Evolutionary conservation across 129 eudicot genomes (phyloP), one percentile per base, ranked within the genome.

Genomic region (Chrysanthemum seticuspe): DNA sequence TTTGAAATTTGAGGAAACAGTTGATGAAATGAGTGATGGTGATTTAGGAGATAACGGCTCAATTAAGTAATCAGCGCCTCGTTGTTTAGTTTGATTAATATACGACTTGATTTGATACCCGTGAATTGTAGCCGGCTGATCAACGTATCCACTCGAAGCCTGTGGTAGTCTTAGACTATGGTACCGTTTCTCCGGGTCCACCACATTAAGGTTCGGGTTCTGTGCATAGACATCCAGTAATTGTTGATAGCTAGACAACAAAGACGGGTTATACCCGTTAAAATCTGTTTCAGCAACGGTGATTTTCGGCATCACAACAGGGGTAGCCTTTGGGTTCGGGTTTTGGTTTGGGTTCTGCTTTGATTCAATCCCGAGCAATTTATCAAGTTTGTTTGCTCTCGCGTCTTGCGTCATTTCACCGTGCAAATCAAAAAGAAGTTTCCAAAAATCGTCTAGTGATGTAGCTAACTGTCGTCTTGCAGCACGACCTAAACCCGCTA

Each of bases 401-500:
- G 99, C 97, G 16, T 88, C 99, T 70, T 77, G 81, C 1, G 91
- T 90, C 45, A 76, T 60, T 53, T 83, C 88, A 6, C 99, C 99
- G 58, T 95, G 99, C 62, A 84, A 88, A 86, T 95, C 99, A 73
- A 90, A 90, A 75, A 95, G 78, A 74, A 86, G 89, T 49, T 91
- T 96, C 99, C 97, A 95, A 77, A 95, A 95, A 18, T 94, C 99
- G 57, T 95, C 97, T 31, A 95, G 88, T 48, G 74, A 70, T 14
- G 80, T 82, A 44, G 99, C 87, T 61, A 95, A 76, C 21, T 90
- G 96, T 12, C 96, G 91, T 82, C 97, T 86, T 16, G 90, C 99
- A 53, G 94, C 96, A 74, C 97, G 97, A 25, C 99, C 97, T 40
- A 87, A 81, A 11, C 97, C 99, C 5, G 99, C 91, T 49, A 95